Evolutionary conservation across 2,329 filamentous ascomycete genomes (phyloP), one percentile per base, ranked within the genome.

Genomic region (Zymoseptoria tritici): DNA sequence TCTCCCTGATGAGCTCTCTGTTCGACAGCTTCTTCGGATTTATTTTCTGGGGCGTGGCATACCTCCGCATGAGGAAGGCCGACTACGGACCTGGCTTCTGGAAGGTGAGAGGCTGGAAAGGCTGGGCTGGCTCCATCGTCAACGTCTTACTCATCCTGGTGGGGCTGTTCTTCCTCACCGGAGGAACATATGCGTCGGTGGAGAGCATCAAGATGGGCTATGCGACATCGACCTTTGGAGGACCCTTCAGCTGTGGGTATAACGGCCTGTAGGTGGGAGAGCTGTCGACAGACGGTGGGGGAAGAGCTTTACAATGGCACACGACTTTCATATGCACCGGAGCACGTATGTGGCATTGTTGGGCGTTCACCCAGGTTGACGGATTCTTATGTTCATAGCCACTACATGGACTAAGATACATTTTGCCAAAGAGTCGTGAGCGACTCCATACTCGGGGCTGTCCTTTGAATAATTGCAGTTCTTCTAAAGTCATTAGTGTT

Each of bases 11-110:
- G 87, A 89, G 86, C n/a, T 90, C 90, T 3, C 82, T 96, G 1
- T 96, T 96, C 71, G 91, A 96, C 76, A 93, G 89, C 57, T 93
- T 91, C 81, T 93, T 93, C 69, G 92, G 92, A 22, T 97, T 96
- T 79, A 96, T 96, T 71, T 97, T 96, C 79, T 97, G 89, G 89
- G 89, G 88, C 11, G 82, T 90, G 1, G 89, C 89, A 0, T 93
- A 90, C 71, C 83, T 91, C 70, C 83, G 88, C 58, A 90, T 93
- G 88, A 81, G 88, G 54, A 77, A 77, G 20, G 87, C 83, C 1
- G 87, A 90, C 63, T 80, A 84, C 42, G 79, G 81, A 6, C 71
- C 80, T 2, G 75, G 78, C 0, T 79, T 83, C 31, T 79, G 82
- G 55, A 81, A 78, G 63, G 77, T 76, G 1, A 78, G 82, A 36